Evolutionary conservation across 2,329 filamentous ascomycete species (phyloP), one percentile per base, ranked within the genome.

Genomic region (Tolypocladium tropicale): DNA sequence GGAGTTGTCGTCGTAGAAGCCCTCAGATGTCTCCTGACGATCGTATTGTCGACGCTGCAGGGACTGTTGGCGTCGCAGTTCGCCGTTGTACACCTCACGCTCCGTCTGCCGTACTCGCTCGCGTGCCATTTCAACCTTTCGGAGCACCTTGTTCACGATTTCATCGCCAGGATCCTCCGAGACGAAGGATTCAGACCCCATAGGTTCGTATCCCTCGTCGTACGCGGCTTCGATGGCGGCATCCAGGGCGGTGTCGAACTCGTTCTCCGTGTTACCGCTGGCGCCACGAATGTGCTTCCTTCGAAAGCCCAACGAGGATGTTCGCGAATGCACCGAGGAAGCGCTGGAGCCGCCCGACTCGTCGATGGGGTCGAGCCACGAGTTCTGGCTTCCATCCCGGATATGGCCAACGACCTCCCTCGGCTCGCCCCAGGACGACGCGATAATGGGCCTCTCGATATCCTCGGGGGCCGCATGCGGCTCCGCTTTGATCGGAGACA

Each of bases 181-280:
- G 9, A 58, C 60, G n/a, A 67, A 62, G n/a, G 77, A 71, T 28
- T 75, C 73, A 7, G 78, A 70, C 21, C 78, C 78, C 68, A 81
- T 83, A 4, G 88, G 88, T 66, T 96, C 91, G 60, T 90, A 89
- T 0, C 89, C 89, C 60, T 96, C 91, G 68, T 96, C 88, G 69
- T 97, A 99, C 6, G 93, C 94, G 53, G 93, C 93, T 70, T 97
- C 94, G 10, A 97, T 92, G 16, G 94, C 94, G 28, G 92, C 93
- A 72, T 97, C 93, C 48, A 97, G 78, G 4, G 94, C 94, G 10
- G 90, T 91, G 71, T 96, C 92, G 62, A 97, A 96, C 66, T 96
- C 92, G 7, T 89, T 87, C 68, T 95, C 90, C 0, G 90, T 94
- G 33, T 81, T 84, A 49, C 84, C 85, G 60, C 88, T 93, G 3